Evolutionary conservation across 176 grass and related monocot genomes (phyloP).

Genomic region (Phyllostachys edulis): DNA sequence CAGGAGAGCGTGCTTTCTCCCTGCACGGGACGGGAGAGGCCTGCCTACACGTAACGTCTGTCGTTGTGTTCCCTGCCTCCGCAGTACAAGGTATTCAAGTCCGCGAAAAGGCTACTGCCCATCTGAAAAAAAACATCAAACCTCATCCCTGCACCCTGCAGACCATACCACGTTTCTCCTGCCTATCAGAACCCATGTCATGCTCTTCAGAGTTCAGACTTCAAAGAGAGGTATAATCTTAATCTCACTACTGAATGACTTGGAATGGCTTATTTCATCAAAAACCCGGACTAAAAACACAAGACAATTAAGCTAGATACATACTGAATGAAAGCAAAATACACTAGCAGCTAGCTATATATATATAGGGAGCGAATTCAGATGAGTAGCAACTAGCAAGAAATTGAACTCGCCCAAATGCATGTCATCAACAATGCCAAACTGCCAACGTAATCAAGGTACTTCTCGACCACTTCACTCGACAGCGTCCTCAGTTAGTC

Average conservation of each 20-base stretch:
- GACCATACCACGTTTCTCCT: background rate
- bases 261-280: background rate
- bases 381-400: background rate
- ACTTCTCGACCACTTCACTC: background rate
- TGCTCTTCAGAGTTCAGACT: background rate
- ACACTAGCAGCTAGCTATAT: background rate
- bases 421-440: background rate
- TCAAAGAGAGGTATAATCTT: background rate
- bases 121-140: background rate
- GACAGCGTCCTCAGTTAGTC: conserved; percentile 1
- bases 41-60: no score
- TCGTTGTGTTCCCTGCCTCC: no score
- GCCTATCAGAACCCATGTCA: background rate
- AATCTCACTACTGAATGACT: background rate
- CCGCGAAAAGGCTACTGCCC: no score
- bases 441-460: background rate
- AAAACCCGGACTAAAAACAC: background rate
- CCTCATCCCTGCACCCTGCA: background rate
- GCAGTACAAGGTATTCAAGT: no score
- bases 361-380: background rate
- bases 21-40: no score
- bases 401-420: background rate
- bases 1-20: no score
- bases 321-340: background rate
- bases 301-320: background rate